These are phyloP conservation scores for Hypoxylon cercidicola DNA, from an alignment of 495 filamentous ascomycete species.

Conservation along the genomic window DNA sequence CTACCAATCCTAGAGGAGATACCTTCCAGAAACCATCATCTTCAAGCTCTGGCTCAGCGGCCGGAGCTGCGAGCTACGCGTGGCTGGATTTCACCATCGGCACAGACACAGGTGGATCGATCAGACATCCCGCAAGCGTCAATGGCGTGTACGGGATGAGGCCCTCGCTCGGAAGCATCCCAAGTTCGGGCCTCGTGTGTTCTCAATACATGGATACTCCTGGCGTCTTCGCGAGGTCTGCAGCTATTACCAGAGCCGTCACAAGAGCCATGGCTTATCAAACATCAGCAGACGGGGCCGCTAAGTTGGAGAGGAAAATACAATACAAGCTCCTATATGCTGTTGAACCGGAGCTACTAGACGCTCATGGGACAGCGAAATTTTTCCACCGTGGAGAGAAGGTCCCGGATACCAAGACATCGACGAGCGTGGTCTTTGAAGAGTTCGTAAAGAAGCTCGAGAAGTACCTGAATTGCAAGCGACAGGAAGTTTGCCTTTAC, in stretches of 20 bases:
- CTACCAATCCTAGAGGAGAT: constrained; percentile 68
- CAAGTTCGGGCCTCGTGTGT: constrained; percentile 53
- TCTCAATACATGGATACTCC: constrained; percentile 59
- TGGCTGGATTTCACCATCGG: constrained; percentile 67
- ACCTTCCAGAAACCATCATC: constrained; percentile 62
- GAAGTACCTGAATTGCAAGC: constrained; percentile 28
- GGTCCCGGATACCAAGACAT: constrained; percentile 1
- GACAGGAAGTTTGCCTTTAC: constrained; percentile 30
- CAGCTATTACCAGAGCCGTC: constrained; percentile 54
- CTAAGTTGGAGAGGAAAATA: constrained; percentile 1
- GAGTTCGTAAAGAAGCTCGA: constrained; percentile 30
- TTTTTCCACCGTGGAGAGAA: constrained; percentile 10
- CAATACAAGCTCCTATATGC: constrained; percentile 15
- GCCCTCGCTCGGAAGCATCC: constrained; percentile 57
- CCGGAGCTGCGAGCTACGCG: constrained; percentile 59
- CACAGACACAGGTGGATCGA: constrained; percentile 53
- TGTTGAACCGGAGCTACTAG: background rate
- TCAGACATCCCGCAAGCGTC: constrained; percentile 49
- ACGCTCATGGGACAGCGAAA: background rate
- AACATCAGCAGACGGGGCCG: constrained; percentile 46
- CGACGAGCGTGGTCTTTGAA: constrained; percentile 30
- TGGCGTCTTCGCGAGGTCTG: constrained; percentile 53
- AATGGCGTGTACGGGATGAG: constrained; percentile 53
- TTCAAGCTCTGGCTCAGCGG: constrained; percentile 60
- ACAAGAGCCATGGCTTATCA: constrained; percentile 10